These are phyloP conservation scores for Boletellus sp. DNA, from an alignment of 1,284 basidiomycete species.

Conservation along the genomic window DNA sequence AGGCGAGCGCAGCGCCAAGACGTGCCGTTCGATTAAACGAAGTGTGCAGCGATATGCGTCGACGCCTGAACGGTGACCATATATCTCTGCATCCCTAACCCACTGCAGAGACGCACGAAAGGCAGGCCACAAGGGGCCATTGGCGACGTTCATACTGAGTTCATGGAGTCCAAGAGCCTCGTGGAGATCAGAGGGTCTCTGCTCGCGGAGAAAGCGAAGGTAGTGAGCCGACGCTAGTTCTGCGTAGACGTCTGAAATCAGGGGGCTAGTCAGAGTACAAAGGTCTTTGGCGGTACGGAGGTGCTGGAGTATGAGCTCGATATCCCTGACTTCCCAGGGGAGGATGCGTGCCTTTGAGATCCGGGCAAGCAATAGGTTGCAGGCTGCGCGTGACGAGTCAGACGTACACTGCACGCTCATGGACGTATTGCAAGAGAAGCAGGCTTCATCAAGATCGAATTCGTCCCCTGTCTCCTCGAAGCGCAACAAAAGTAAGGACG, in stretches of 20 bases:
- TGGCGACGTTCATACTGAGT: slow-evolving; percentile 20
- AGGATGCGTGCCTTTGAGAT: slow-evolving; percentile 22
- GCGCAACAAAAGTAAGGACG: slow-evolving; percentile 22
- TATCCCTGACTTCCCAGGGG: slow-evolving; percentile 18
- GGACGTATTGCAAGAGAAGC: slow-evolving; percentile 17
- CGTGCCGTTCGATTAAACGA: slow-evolving; percentile 12
- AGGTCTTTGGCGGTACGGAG: slow-evolving; percentile 22
- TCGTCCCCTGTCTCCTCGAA: slow-evolving; percentile 26
- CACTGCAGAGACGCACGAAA: slow-evolving; percentile 23
- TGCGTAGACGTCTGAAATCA: slow-evolving; percentile 24
- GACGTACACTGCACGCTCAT: slow-evolving; percentile 5
- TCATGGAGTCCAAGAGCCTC: slow-evolving; percentile 28
- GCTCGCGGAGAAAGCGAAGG: slow-evolving; percentile 24
- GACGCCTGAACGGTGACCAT: slow-evolving; percentile 24
- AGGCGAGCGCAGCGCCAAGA: slow-evolving; percentile 15
- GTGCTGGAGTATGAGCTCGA: slow-evolving; percentile 21
- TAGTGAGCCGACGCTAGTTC: slow-evolving; percentile 26
- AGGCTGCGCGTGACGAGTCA: slow-evolving; percentile 16
- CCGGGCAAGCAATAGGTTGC: slow-evolving; percentile 20
- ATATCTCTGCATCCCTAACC: slow-evolving; percentile 20
- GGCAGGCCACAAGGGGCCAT: slow-evolving; percentile 18
- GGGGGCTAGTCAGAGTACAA: slow-evolving; percentile 18
- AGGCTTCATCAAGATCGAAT: slow-evolving; percentile 26
- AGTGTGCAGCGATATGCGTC: slow-evolving; percentile 25
- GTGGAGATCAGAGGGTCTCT: slow-evolving; percentile 21